Percentiles rank a stretch among this genome's conserved stretches.
These are phyloP conservation scores for Globisporangium barbulae DNA, from an alignment of 352 stramenopile genomes.

Conservation along the genomic window DNA sequence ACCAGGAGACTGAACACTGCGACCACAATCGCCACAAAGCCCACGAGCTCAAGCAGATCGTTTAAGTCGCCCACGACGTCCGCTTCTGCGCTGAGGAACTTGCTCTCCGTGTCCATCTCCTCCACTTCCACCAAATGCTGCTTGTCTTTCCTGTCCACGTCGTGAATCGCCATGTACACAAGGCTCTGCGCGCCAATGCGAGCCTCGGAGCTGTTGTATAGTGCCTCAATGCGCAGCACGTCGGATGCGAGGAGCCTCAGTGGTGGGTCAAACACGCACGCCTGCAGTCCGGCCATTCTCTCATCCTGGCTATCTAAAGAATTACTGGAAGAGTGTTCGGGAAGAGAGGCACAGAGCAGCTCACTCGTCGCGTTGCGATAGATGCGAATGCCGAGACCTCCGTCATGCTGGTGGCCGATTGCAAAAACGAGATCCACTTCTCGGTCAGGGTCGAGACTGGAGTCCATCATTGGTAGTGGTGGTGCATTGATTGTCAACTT, in stretches of 20 bases:
- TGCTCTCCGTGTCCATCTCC: background rate
- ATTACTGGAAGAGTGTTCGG: background rate
- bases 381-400: slow-evolving; percentile 7
- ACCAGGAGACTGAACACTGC: background rate
- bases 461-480: background rate
- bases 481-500: background rate
- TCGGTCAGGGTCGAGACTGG: slow-evolving; percentile 2
- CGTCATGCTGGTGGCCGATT: slow-evolving; percentile 1
- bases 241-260: background rate
- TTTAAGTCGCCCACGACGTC: slow-evolving; percentile 11
- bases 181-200: slow-evolving; percentile 13
- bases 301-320: background rate
- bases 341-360: slow-evolving; percentile 6
- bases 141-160: slow-evolving; percentile 1
- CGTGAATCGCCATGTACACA: slow-evolving; percentile 12
- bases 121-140: slow-evolving; percentile 2
- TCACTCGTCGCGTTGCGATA: background rate
- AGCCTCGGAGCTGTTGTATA: slow-evolving; percentile 12
- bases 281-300: background rate
- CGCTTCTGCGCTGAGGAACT: slow-evolving; percentile 2
- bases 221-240: slow-evolving; percentile 10
- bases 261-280: slow-evolving; percentile 9
- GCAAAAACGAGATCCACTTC: slow-evolving; percentile 12
- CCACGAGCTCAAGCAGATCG: slow-evolving; percentile 1
- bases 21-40: background rate